phyloP scores from a whole-genome alignment of 2,329 filamentous ascomycete genomes.

The Neopestalotiopsis sp. region DNA sequence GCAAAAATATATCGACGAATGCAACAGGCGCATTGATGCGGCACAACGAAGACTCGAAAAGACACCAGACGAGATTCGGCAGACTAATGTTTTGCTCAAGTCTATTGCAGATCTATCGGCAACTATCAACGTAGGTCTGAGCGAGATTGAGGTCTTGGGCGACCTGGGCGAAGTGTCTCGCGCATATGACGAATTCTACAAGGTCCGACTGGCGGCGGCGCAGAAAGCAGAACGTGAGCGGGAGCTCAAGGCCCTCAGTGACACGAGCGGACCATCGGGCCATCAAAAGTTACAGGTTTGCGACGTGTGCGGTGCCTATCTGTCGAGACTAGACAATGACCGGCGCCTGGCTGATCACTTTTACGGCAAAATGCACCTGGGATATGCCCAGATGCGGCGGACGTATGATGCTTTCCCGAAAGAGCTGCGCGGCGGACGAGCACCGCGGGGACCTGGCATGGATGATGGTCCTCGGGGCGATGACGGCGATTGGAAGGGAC shows the following conservation, averaged over 20 bases:
- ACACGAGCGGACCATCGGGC: conserved; percentile 90
- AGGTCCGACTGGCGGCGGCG: conserved; percentile 79
- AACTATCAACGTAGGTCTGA: conserved; percentile 80
- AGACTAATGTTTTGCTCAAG: conserved; percentile 90
- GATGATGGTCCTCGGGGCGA: conserved; percentile 47
- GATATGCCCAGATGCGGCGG: conserved; percentile 97
- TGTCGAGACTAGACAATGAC: conserved; percentile 92
- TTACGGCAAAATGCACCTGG: conserved; percentile 99
- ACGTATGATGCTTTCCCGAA: conserved; percentile 86
- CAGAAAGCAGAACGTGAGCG: conserved; percentile 84
- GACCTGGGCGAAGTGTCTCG: conserved; percentile 81
- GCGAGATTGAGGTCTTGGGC: conserved; percentile 86
- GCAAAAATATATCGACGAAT: conserved; percentile 95
- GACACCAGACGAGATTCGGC: conserved; percentile 94
- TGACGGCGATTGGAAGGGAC: conserved; percentile 50
- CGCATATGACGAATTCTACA: conserved; percentile 87
- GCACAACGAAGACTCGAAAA: conserved; percentile 93
- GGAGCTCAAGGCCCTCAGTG: conserved; percentile 87
- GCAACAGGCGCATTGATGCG: conserved; percentile 89
- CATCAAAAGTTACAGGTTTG: conserved; percentile 99
- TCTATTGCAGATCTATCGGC: conserved; percentile 80
- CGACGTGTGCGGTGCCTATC: conserved; percentile 96
- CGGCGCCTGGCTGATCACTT: conserved; percentile 94
- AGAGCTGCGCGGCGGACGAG: conserved; percentile 77
- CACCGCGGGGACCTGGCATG: conserved; percentile 60